Evolutionary conservation across 2,329 filamentous ascomycete species (phyloP).

Genomic region (Colletotrichum cordylinicola): DNA sequence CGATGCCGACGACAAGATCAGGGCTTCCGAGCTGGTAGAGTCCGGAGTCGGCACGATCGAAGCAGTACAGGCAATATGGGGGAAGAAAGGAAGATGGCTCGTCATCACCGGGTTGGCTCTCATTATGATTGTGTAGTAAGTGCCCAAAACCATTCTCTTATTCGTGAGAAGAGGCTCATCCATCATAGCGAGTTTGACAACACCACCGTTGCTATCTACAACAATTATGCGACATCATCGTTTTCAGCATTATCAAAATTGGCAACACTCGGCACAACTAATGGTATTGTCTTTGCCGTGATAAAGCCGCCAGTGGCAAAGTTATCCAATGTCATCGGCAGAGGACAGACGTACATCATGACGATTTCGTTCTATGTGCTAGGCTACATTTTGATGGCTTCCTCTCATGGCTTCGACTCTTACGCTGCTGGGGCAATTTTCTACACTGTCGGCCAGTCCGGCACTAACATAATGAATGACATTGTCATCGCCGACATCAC

Average conservation of each 20-base stretch:
- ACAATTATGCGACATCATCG: slow-evolving; percentile 7
- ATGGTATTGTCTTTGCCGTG: background rate
- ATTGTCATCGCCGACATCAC: slow-evolving; percentile 16
- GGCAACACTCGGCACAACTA: background rate
- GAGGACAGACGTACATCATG: slow-evolving; percentile 11
- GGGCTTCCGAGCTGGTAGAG: background rate
- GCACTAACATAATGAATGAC: slow-evolving; percentile 11
- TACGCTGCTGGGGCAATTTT: slow-evolving; percentile 6
- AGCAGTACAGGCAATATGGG: background rate
- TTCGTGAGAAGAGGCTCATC: background rate
- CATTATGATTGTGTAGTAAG: slow-evolving; percentile 6
- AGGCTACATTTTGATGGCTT: slow-evolving; percentile 8
- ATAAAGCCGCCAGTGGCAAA: slow-evolving; percentile 8
- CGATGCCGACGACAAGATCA: background rate
- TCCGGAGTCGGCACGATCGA: background rate
- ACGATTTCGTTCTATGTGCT: background rate
- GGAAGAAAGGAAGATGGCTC: background rate
- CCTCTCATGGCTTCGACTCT: background rate
- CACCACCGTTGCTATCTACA: slow-evolving; percentile 5
- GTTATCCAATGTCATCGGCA: slow-evolving; percentile 4
- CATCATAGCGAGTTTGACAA: background rate
- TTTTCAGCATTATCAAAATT: slow-evolving; percentile 6
- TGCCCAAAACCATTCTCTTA: background rate
- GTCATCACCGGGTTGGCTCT: slow-evolving; percentile 5
- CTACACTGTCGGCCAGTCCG: slow-evolving; percentile 2